Conservation (phyloP, 345 rosid genomes). For the Linum tenue region DNA sequence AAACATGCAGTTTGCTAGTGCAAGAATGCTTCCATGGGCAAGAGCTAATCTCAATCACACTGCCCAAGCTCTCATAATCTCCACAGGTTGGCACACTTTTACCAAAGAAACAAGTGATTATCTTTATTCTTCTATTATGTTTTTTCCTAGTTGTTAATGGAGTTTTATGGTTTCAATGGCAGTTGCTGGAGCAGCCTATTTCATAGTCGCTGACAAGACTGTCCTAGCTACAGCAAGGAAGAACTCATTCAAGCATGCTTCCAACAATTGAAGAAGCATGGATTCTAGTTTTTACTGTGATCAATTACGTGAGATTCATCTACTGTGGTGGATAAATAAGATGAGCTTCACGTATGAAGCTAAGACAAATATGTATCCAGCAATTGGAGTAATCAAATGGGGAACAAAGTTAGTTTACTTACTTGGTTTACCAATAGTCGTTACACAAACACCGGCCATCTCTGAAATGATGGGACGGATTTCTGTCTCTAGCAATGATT, state of each 20-base stretch:
- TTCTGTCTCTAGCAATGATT: no score
- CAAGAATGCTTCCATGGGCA: conserved; percentile 76
- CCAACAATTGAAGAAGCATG: conserved; percentile 23
- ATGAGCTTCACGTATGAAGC: no score
- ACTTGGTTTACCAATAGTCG: no score
- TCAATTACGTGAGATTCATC: not conserved
- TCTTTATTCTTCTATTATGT: no score
- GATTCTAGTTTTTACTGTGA: not conserved
- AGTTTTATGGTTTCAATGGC: conserved; percentile 8
- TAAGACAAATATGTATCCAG: no score
- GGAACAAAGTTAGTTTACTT: no score
- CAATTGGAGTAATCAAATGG: no score
- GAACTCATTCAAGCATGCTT: conserved; percentile 47
- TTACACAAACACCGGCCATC: no score
- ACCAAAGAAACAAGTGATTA: no score
- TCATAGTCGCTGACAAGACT: conserved; percentile 92
- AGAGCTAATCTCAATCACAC: conserved; percentile 76
- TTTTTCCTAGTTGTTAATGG: not conserved
- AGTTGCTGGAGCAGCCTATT: conserved; percentile 87
- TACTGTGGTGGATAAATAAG: not conserved
- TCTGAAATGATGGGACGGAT: no score
- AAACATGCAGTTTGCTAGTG: conserved; percentile 53
- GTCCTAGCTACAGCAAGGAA: conserved; percentile 67
- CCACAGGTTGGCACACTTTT: conserved; percentile 33
- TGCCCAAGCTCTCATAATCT: conserved; percentile 89